Evolutionary conservation across 331 rosid genomes (phyloP).

Genomic region (Erythrophleum ivorense): DNA sequence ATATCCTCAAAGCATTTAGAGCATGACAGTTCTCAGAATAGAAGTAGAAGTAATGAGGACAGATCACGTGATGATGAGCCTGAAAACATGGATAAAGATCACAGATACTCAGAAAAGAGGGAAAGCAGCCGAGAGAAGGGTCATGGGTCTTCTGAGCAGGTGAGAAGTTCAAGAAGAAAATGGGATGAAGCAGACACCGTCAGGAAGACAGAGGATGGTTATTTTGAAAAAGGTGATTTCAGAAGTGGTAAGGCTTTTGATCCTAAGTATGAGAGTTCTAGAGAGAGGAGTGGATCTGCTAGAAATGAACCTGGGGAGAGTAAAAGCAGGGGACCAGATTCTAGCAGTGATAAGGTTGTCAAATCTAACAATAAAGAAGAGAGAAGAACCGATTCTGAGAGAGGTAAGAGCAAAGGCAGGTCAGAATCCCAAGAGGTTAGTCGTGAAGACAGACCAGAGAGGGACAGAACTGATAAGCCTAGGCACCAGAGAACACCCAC

Average conservation of each 20-base stretch:
- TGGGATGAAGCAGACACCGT: slow-evolving; percentile 85
- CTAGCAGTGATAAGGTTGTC: slow-evolving; percentile 48
- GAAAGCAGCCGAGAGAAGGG: slow-evolving; percentile 76
- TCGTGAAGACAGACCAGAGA: slow-evolving; percentile 57
- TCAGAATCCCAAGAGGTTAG: slow-evolving; percentile 53
- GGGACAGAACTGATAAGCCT: slow-evolving; percentile 62
- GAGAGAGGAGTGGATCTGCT: slow-evolving; percentile 49
- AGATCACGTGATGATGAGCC: slow-evolving; percentile 53
- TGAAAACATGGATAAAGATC: slow-evolving; percentile 70
- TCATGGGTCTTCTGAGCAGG: slow-evolving; percentile 75
- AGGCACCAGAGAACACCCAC: slow-evolving; percentile 57
- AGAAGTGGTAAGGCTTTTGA: slow-evolving; percentile 60
- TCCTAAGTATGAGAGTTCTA: slow-evolving; percentile 58
- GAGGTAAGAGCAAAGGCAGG: slow-evolving; percentile 59
- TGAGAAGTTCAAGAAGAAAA: slow-evolving; percentile 78
- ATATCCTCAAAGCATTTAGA: slow-evolving; percentile 52
- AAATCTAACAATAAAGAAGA: slow-evolving; percentile 60
- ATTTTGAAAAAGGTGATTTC: slow-evolving; percentile 61
- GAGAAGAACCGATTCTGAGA: slow-evolving; percentile 60
- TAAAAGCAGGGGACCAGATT: slow-evolving; percentile 56
- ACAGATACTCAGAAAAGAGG: slow-evolving; percentile 63
- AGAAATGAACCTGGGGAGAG: slow-evolving; percentile 64
- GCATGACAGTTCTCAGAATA: slow-evolving; percentile 62
- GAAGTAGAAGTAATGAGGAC: slow-evolving; percentile 64
- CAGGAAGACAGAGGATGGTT: slow-evolving; percentile 57